Base-by-base conservation (phyloP, 2,329 filamentous ascomycete genomes). In the Xylaria sp. region DNA sequence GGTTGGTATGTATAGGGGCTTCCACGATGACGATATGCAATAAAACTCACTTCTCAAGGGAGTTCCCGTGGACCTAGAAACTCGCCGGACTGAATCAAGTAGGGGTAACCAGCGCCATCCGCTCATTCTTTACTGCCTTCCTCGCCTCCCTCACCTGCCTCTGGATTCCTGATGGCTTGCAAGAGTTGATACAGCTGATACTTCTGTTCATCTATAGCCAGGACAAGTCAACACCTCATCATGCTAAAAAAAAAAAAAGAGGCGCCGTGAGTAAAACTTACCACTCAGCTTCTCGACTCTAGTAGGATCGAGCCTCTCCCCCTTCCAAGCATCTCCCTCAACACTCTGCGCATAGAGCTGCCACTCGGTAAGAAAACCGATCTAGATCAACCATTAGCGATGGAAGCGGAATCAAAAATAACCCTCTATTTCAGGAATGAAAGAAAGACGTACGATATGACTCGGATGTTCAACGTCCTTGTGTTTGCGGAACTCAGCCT, bases 311-410 rank as follows among this genome's bases (percentile, higher is more conserved):
- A 97, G 81, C 73, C 88, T 93, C 64, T 91, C 90, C 1, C 88
- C 93, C 61, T 83, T 80, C 94, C 94, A 97, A 0, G 81, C 74
- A 56, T 96, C 88, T 0, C 92, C 93, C 71, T 97, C 93, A 13
- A 99, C 78, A 72, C 91, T 87, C 73, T 99, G 93, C 1, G 92
- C 92, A 71, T 97, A 99, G 55, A 91, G 78, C 74, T 99, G 94
- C 93, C 93, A 99, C 74, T 97, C 92, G 0, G 90, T 93, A 67
- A 99, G 80, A 74, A 99, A 99, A 1, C 93, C 94, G 68, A 97
- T 91, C 91, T 96, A 66, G 11, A 54, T 11, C 7, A n/a, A 13
- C 18, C 18, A 54, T 57, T 34, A 55, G 55, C n/a, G 42, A 48
- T 53, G 10, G 2, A 2, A 7, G n/a, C 18, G 6, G 16, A 16